phyloP scores from a whole-genome alignment of 1,139 yeast species.

The Yamadazyma friedrichii region DNA sequence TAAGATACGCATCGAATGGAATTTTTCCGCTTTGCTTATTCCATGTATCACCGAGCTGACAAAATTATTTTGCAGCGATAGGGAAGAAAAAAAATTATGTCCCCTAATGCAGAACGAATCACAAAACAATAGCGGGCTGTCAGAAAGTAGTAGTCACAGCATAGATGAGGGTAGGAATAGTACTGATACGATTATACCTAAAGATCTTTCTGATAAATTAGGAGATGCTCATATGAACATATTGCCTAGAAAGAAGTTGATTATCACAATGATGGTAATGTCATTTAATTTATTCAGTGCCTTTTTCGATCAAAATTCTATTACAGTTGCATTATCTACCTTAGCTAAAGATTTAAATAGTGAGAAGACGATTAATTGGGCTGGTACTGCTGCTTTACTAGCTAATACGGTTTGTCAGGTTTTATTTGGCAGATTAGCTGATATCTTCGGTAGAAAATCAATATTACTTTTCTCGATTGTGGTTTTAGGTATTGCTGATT shows the following conservation, averaged over 20 bases:
- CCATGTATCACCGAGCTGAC: neutral
- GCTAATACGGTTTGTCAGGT: constrained; percentile 48
- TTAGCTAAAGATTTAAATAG: constrained; percentile 38
- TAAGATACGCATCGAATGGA: no score
- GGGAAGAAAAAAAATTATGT: neutral
- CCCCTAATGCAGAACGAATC: no score
- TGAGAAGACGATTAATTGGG: constrained; percentile 46
- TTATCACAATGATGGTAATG: constrained; percentile 27
- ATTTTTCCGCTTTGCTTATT: neutral
- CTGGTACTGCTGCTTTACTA: constrained; percentile 48
- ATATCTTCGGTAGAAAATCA: constrained; percentile 45
- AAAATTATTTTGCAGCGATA: neutral
- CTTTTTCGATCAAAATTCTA: constrained; percentile 46
- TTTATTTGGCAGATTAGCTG: constrained; percentile 42
- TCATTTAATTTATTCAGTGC: constrained; percentile 25
- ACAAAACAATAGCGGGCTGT: no score
- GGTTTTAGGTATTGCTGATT: constrained; percentile 35
- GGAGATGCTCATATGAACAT: constrained; percentile 40
- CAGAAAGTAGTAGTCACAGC: neutral
- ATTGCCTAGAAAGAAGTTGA: constrained; percentile 29
- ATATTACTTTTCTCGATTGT: constrained; percentile 32
- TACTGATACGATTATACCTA: neutral
- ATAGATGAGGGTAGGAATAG: neutral
- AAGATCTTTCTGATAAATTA: constrained; percentile 27
- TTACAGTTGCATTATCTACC: constrained; percentile 36